These are phyloP conservation scores for Solanum tarijense DNA, from an alignment of 257 asterid genomes.

Conservation along the genomic window DNA sequence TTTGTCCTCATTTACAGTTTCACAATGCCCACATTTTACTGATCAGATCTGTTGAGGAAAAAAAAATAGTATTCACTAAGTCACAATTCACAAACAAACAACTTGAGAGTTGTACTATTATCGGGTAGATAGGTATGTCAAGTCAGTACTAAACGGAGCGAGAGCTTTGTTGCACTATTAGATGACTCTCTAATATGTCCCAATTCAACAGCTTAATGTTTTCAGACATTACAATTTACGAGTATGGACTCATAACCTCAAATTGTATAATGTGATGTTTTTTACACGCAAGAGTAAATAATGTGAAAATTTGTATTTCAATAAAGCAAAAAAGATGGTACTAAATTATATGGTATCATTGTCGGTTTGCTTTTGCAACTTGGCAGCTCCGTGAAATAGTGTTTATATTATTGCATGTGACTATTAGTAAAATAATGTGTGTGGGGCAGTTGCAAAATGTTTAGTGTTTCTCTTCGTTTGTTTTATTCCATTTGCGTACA, in stretches of 20 bases:
- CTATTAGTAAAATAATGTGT: not conserved
- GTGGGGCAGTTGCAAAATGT: not conserved
- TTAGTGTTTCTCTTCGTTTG: not conserved
- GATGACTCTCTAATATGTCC: not conserved
- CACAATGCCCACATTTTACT: not conserved
- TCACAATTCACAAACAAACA: not conserved
- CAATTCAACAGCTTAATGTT: not conserved
- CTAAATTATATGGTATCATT: not conserved
- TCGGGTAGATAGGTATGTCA: not conserved
- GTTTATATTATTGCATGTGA: not conserved
- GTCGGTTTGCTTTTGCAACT: not conserved
- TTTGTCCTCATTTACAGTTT: not conserved
- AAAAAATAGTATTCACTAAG: not conserved
- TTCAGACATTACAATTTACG: not conserved
- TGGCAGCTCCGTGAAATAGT: not conserved
- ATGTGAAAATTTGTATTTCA: not conserved
- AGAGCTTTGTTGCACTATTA: not conserved
- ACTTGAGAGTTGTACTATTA: not conserved
- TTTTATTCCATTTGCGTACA: not conserved
- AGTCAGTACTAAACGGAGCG: not conserved
- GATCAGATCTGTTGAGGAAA: not conserved
- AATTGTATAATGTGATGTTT: not conserved
- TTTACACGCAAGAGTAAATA: not conserved
- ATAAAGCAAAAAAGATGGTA: not conserved
- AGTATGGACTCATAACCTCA: not conserved